Percentiles rank a stretch among this genome's conserved stretches.
phyloP scores from a whole-genome alignment of 352 stramenopile species.

The Pythium volutum region DNA sequence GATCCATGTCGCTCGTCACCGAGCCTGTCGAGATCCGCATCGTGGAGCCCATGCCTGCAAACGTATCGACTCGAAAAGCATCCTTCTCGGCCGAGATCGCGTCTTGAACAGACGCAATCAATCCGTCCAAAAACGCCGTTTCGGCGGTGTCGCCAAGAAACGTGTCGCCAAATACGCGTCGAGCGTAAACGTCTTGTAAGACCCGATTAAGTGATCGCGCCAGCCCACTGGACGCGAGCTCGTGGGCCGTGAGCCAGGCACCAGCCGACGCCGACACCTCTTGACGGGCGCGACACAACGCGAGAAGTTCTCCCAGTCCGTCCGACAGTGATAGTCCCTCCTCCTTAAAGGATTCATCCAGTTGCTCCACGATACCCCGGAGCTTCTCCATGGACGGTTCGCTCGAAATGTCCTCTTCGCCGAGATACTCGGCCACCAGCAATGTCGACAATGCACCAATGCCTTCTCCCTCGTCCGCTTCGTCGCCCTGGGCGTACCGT shows the following conservation, averaged over 20 bases:
- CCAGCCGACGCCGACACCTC: conserved; percentile 7
- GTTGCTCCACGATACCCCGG: conserved; percentile 1
- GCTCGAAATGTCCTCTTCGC: conserved; percentile 13
- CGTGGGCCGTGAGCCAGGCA: conserved; percentile 48
- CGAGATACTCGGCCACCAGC: conserved; percentile 48
- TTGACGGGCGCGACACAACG: conserved; percentile 20
- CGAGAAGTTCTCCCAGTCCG: conserved; percentile 30
- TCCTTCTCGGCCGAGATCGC: conserved; percentile 66
- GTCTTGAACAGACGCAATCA: conserved; percentile 51
- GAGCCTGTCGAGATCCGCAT: conserved; percentile 14
- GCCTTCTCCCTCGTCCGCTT: conserved; percentile 18
- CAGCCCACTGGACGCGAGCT: conserved; percentile 58
- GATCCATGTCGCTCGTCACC: conserved; percentile 50
- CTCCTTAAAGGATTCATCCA: neutral
- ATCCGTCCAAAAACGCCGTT: conserved; percentile 21
- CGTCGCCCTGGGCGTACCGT: conserved; percentile 34
- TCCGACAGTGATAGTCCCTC: neutral
- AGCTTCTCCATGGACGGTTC: conserved; percentile 10
- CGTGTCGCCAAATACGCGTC: conserved; percentile 34
- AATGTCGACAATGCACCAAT: conserved; percentile 31
- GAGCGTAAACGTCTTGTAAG: conserved; percentile 29
- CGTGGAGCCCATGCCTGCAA: neutral
- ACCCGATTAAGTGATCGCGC: conserved; percentile 39
- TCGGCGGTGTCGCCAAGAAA: conserved; percentile 16
- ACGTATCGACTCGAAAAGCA: conserved; percentile 36